Conservation (phyloP, 768 basidiomycete species). For the Fomitopsis serialis region DNA sequence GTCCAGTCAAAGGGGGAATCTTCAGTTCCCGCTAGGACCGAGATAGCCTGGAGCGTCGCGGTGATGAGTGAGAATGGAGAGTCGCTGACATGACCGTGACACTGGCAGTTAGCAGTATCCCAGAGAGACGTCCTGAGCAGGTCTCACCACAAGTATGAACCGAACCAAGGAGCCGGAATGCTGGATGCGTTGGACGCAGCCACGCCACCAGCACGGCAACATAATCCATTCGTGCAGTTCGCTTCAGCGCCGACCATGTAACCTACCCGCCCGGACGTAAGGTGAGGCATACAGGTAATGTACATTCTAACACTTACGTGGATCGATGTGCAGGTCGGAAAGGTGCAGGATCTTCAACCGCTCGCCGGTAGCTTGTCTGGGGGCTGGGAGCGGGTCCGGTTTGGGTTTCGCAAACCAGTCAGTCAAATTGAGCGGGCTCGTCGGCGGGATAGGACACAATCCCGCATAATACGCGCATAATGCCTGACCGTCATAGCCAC, state of each 20-base stretch:
- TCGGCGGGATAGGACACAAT: conserved; percentile 51
- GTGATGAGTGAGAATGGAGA: conserved; percentile 55
- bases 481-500: conserved; percentile 60
- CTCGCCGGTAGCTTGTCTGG: conserved; percentile 55
- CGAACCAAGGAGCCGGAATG: conserved; percentile 63
- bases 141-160: conserved; percentile 48
- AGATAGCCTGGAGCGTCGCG: conserved; percentile 62
- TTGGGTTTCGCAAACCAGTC: conserved; percentile 76
- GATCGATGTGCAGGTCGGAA: conserved; percentile 73
- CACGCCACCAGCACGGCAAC: conserved; percentile 54
- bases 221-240: conserved; percentile 62
- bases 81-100: conserved; percentile 42
- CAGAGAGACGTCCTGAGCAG: conserved; percentile 8
- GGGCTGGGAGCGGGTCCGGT: conserved; percentile 54
- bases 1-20: conserved; percentile 58
- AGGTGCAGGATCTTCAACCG: conserved; percentile 69
- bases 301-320: conserved; percentile 36
- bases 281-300: neutral
- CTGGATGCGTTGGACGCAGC: conserved; percentile 49
- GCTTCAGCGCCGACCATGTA: conserved; percentile 67
- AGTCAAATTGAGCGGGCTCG: conserved; percentile 56
- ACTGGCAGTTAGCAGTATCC: conserved; percentile 10
- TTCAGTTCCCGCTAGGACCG: conserved; percentile 55
- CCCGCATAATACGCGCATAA: conserved; percentile 56
- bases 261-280: conserved; percentile 49